Evolutionary conservation across 139 green algal genomes (phyloP), one percentile per base, ranked within the genome.

Genomic region (Axilococcus clingmanii): DNA sequence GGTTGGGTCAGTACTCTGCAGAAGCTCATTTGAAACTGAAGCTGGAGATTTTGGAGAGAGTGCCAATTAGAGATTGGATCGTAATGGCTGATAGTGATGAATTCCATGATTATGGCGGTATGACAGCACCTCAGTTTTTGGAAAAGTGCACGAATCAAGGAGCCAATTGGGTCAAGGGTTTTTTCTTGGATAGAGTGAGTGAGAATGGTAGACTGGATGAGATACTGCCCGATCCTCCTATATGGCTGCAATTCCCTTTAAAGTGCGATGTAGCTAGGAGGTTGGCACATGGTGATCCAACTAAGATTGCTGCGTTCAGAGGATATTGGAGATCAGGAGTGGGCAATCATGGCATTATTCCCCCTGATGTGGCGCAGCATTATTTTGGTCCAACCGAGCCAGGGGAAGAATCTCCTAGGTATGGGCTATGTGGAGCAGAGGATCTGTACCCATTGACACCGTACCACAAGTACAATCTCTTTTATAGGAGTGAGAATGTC

Each of bases 31-130:
- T 57, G 4, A 25, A 20, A 8, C 1, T 22, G n/a, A 29, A 17
- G 51, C 56, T 64, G 43, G 25, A 37, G 55, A 29, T 11, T n/a
- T 15, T 52, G 24, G 4, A 22, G 46, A 40, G 29, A 4, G 23
- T 65, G 29, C 57, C 57, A 17, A 12, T 56, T 14, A 34, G 33
- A 35, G 57, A 65, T 52, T 65, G 57, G 57, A 43, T 65, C 14
- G 11, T 65, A 22, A 27, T 46, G n/a, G 45, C 25, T 15, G 30
- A 35, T 25, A 7, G 14, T 14, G 7, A 48, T 34, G 57, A 65
- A 25, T 41, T 65, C 7, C 6, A 29, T 5, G 29, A 48, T 1
- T 61, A 42, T 53, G 20, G 43, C 31, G 22, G 20, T 40, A 25
- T 30, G 5, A 52, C 36, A 0, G 40, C 31, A 4, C 0, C 20